Percentiles rank a stretch among this genome's conserved stretches.
These are phyloP conservation scores for Scytalidium sp. DNA, from an alignment of 2,329 filamentous ascomycete genomes.

Conservation along the genomic window DNA sequence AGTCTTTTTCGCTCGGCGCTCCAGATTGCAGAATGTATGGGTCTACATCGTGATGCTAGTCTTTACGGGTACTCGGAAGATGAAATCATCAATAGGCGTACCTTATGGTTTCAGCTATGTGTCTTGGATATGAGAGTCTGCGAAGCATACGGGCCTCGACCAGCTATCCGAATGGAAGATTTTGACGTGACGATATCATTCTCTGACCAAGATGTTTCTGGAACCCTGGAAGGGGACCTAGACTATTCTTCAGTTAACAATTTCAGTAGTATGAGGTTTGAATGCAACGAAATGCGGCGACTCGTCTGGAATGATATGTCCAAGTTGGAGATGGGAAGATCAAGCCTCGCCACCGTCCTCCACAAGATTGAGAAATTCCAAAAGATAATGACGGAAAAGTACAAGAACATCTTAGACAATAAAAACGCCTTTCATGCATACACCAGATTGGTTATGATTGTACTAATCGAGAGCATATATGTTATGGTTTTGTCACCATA, in stretches of 20 bases:
- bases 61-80: background rate
- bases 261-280: background rate
- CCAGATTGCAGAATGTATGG: background rate
- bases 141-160: background rate
- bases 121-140: background rate
- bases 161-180: background rate
- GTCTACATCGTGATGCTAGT: background rate
- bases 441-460: background rate
- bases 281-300: background rate
- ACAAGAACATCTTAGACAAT: background rate
- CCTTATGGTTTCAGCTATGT: background rate
- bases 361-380: background rate
- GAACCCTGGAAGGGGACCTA: too few species aligned
- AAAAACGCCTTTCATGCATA: background rate
- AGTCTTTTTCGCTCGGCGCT: background rate
- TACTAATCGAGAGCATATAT: background rate
- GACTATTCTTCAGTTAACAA: too few species aligned
- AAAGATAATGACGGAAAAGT: background rate
- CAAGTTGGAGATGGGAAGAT: conserved; percentile 9
- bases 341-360: conserved; percentile 5
- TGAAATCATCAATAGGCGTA: background rate
- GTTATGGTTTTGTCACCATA: background rate
- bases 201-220: background rate
- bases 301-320: background rate
- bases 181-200: background rate